Percentiles rank a stretch among this genome's conserved stretches.
phyloP scores from a whole-genome alignment of 805 yeast species.

The Dipodascopsis uninucleata region DNA sequence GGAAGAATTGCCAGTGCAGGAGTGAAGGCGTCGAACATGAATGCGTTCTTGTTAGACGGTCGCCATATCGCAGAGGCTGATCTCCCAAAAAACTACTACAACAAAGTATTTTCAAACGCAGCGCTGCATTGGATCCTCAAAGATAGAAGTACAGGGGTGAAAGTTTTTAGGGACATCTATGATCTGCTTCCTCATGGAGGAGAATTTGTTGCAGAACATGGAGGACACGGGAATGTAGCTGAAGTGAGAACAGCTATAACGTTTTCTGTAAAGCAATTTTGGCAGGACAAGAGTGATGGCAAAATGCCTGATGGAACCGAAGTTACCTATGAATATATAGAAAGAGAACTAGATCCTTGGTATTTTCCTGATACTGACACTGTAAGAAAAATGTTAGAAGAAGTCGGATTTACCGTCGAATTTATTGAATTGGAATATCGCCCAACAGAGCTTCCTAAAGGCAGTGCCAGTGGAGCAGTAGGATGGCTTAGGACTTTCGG shows the following conservation, averaged over 20 bases:
- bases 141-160: conserved; percentile 7
- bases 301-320: conserved; percentile 3
- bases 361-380: conserved; percentile 25
- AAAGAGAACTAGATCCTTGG: conserved; percentile 27
- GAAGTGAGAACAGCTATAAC: conserved; percentile 29
- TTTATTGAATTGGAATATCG: conserved; percentile 27
- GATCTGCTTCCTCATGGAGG: conserved; percentile 24
- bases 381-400: conserved; percentile 11
- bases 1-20: conserved; percentile 4
- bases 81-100: conserved; percentile 18
- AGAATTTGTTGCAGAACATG: conserved; percentile 30
- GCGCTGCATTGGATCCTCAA: conserved; percentile 31
- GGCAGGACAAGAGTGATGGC: conserved; percentile 12
- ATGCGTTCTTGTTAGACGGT: conserved; percentile 19
- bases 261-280: conserved; percentile 14
- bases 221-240: conserved; percentile 32
- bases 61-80: background rate
- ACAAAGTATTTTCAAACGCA: conserved; percentile 32
- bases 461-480: conserved; percentile 25
- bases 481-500: conserved; percentile 32
- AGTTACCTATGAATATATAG: conserved; percentile 6
- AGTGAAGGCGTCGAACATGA: conserved; percentile 5
- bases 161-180: conserved; percentile 25
- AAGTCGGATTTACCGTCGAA: conserved; percentile 30
- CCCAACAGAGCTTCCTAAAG: conserved; percentile 25